phyloP scores from a whole-genome alignment of 108 stramenopile genomes.

The Pseudonitzschia multiseries region DNA sequence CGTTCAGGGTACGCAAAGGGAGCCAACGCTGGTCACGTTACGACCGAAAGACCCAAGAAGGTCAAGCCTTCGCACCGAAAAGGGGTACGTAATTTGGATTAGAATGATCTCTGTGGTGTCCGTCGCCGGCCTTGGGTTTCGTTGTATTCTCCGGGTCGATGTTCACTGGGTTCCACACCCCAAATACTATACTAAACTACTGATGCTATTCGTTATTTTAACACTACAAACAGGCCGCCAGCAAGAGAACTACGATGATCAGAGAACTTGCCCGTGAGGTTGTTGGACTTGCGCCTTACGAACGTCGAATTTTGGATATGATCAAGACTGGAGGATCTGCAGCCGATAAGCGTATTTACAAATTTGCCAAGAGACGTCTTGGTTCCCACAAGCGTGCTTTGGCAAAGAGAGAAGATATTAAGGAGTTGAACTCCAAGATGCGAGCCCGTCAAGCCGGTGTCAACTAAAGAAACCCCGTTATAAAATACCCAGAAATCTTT shows the following conservation, averaged over 20 bases:
- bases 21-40: constrained; percentile 74
- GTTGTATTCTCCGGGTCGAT: neutral
- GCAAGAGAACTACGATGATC: constrained; percentile 81
- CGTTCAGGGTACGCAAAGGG: constrained; percentile 84
- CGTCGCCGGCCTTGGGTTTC: constrained; percentile 11
- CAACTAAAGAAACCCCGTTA: constrained; percentile 13
- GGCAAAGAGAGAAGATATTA: constrained; percentile 98
- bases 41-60: constrained; percentile 56
- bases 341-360: constrained; percentile 99
- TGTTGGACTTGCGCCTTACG: constrained; percentile 97
- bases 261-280: constrained; percentile 97
- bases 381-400: constrained; percentile 98
- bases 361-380: constrained; percentile 98
- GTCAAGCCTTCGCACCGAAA: constrained; percentile 67
- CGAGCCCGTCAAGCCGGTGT: constrained; percentile 84
- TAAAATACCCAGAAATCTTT: neutral
- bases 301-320: constrained; percentile 99
- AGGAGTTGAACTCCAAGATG: constrained; percentile 87
- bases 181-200: too few relatives aligned
- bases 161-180: neutral
- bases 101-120: constrained; percentile 2
- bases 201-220: too few relatives aligned
- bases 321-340: constrained; percentile 97
- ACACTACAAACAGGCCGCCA: constrained; percentile 56
- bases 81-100: constrained; percentile 91